Conservation (phyloP, 1,139 yeast species). For the Taphrina confusa region DNA sequence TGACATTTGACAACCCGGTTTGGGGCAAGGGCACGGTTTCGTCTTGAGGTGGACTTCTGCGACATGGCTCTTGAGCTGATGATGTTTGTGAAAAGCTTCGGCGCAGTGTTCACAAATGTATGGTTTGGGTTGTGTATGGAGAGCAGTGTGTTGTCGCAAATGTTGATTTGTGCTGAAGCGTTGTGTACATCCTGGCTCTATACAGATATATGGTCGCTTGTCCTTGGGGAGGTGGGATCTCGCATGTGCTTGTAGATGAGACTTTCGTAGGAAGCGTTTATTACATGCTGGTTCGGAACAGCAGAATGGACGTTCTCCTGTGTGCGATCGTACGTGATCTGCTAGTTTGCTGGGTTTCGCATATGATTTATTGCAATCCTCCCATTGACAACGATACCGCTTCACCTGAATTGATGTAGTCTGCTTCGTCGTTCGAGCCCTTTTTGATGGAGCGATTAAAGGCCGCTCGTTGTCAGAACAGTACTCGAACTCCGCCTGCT, state of each 20-base stretch:
- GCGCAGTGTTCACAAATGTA: conserved; percentile 57
- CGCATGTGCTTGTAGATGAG: conserved; percentile 75
- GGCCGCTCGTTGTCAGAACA: too few relatives aligned
- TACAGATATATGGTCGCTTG: conserved; percentile 72
- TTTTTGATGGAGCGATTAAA: too few relatives aligned
- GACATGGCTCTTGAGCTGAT: conserved; percentile 73
- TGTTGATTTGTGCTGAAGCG: conserved; percentile 85
- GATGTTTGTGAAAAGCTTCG: conserved; percentile 73
- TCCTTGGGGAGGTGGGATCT: conserved; percentile 50
- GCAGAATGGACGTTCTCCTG: conserved; percentile 72
- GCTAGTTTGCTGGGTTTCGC: conserved; percentile 77
- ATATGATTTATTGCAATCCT: conserved; percentile 72
- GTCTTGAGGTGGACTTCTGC: conserved; percentile 56
- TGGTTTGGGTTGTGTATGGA: conserved; percentile 39
- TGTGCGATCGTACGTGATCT: conserved; percentile 78
- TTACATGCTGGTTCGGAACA: conserved; percentile 62
- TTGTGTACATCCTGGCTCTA: conserved; percentile 63
- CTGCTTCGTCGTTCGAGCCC: too few relatives aligned
- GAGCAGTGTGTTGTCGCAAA: conserved; percentile 65
- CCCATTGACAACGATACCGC: conserved; percentile 1
- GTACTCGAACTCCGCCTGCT: too few relatives aligned
- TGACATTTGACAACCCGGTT: conserved; percentile 45
- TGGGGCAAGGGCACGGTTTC: conserved; percentile 44
- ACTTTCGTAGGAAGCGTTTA: conserved; percentile 68
- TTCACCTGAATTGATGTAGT: too few relatives aligned